These are phyloP conservation scores for Dactylellina sp. DNA, from an alignment of 2,329 filamentous ascomycete species.

Conservation along the genomic window DNA sequence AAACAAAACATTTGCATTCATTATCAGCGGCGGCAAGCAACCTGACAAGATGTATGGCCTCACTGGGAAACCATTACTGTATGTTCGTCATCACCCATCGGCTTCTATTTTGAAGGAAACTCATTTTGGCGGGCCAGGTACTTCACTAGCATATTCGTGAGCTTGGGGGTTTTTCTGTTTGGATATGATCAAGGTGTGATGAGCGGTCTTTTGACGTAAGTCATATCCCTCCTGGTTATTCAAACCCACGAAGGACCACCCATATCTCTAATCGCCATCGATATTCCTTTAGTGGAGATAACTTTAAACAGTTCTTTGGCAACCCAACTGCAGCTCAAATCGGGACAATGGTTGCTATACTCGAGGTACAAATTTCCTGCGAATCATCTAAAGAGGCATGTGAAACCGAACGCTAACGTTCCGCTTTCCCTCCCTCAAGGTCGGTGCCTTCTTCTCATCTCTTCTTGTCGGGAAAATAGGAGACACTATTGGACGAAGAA, in stretches of 20 bases:
- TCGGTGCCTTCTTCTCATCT: slow-evolving; percentile 92
- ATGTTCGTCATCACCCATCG: slow-evolving; percentile 62
- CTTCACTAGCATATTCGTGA: slow-evolving; percentile 92
- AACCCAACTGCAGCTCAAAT: slow-evolving; percentile 87
- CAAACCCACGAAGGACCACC: slow-evolving; percentile 60
- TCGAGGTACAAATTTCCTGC: slow-evolving; percentile 64
- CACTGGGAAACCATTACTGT: slow-evolving; percentile 95
- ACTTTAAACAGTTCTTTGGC: slow-evolving; percentile 92
- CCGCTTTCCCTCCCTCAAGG: slow-evolving; percentile 15
- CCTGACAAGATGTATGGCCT: slow-evolving; percentile 85
- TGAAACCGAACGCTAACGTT: neutral
- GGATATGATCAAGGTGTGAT: slow-evolving; percentile 92
- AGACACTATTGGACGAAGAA: slow-evolving; percentile 88
- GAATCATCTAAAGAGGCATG: neutral
- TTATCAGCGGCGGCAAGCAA: slow-evolving; percentile 83
- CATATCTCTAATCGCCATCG: slow-evolving; percentile 51
- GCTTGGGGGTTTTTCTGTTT: slow-evolving; percentile 86
- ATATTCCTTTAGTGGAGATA: slow-evolving; percentile 73
- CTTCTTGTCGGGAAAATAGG: slow-evolving; percentile 87
- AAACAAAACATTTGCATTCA: slow-evolving; percentile 72
- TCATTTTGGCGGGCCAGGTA: slow-evolving; percentile 70
- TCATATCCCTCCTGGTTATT: slow-evolving; percentile 53
- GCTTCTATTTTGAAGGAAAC: slow-evolving; percentile 4
- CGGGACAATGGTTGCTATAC: slow-evolving; percentile 96
- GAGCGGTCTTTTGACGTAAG: slow-evolving; percentile 78